Evolutionary conservation across 2,329 filamentous ascomycete species (phyloP), one percentile per base, ranked within the genome.

Genomic region (Lachnellula hyalina): DNA sequence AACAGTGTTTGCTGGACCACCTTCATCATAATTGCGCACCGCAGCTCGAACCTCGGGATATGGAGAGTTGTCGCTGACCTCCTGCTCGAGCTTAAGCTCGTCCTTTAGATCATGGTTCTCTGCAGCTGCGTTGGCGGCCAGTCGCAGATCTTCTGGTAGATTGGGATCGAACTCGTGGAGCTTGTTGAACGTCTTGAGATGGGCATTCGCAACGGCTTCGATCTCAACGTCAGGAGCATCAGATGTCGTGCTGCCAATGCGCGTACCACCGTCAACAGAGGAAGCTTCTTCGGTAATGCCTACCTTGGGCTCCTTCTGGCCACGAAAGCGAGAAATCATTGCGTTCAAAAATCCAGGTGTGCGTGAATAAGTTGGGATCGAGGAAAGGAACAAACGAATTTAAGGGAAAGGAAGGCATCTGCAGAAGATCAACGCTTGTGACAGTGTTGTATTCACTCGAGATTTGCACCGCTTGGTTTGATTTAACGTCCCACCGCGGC

Each of bases 1-100:
- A 19, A 86, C 71, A 0, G 84, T 87, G 67, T 84, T 86, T 71
- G 82, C 84, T 0, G 83, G 83, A 25, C 85, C 66, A 44, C 83
- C 78, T 60, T 86, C 78, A 65, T 87, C 84, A 60, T 79, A 82
- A 65, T 86, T 86, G 49, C 75, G 75, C 1, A 86, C 83, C 2
- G 83, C 83, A 28, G 83, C 83, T 11, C 58, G 55, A 52, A 61
- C 59, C 41, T 61, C 59, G 12, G 55, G 55, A 36, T 61, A 61
- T 19, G 57, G 57, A 2, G 59, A 61, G 32, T 61, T 49, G 17
- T 61, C 59, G n/a, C 38, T 38, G 1, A 49, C 51, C 14, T 53
- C 36, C 23, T 58, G 34, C 2, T 52, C 54, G 6, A 52, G 32
- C 12, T 38, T 47, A 25, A 56, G 57, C 35, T 63, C 59, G 14